Evolutionary conservation across 139 green algal species (phyloP), one percentile per base, ranked within the genome.

Genomic region (Chlamydomonas sp.): DNA sequence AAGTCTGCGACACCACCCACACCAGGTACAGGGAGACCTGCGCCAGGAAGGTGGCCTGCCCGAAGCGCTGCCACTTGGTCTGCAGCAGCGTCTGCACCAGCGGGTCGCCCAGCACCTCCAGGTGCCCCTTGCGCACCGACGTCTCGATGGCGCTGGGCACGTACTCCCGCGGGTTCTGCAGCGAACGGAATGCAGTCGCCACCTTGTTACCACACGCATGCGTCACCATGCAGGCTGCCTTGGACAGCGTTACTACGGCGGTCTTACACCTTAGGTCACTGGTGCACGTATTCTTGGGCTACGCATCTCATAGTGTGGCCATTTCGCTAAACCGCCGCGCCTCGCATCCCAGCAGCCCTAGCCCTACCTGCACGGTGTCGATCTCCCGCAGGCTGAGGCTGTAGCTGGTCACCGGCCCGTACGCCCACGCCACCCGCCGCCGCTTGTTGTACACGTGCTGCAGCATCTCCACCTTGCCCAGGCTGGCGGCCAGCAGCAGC

Each of bases 391-490:
- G 90, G 7, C 88, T 87, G 17, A 94, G 80, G n/a, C 73, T 87
- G 91, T 94, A 95, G 74, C 71, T 89, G 17, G 90, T 95, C 5
- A 94, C 91, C 58, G 91, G 91, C 58, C 91, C 91, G 78, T 93
- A 93, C 20, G 85, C 80, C 91, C 91, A 93, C 61, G 83, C 84
- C n/a, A 93, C 88, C 10, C 89, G 80, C 14, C 92, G 80, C 5
- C 92, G 84, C 81, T 90, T 91, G 86, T 90, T 92, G 89, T 94
- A 94, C 60, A 95, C 94, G 91, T 94, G 93, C 90, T 94, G 89
- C 79, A 92, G 90, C 79, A 91, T 89, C 49, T 88, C 83, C 31
- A 92, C 87, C 74, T 93, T 93, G 78, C 93, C 93, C 67, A 94
- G 77, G 2, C 87, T 85, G 5, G 93, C 93, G 0, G 91, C 91